A percentile compares a stretch with the other conserved stretches of the same genome.
Conservation (phyloP, 331 rosid genomes). For the Arachis monticola region DNA sequence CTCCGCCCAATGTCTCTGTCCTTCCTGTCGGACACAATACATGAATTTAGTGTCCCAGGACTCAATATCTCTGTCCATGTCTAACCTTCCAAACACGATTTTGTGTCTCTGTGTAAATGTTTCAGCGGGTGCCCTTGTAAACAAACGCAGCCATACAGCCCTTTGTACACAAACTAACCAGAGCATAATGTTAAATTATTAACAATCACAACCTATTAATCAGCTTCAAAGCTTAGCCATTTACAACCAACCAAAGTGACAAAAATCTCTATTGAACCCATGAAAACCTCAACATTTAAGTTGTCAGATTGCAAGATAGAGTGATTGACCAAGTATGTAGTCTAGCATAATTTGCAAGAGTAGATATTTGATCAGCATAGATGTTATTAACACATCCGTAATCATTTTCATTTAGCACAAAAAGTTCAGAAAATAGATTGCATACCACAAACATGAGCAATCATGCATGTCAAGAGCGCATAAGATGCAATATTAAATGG, state of each 20-base stretch:
- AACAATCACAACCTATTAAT: slow-evolving; percentile 1
- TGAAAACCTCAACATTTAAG: slow-evolving; percentile 3
- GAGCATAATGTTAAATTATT: background rate
- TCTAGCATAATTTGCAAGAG: background rate
- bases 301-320: background rate
- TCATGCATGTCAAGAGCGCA: slow-evolving; percentile 91
- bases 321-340: slow-evolving; percentile 16
- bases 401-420: slow-evolving; percentile 59
- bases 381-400: no score
- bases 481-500: slow-evolving; percentile 98
- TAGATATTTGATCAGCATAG: no score
- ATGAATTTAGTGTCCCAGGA: no score
- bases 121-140: no score
- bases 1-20: no score
- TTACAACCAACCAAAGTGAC: background rate
- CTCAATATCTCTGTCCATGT: no score
- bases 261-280: slow-evolving; percentile 4
- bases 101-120: no score
- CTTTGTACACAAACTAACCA: background rate
- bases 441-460: slow-evolving; percentile 79
- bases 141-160: background rate
- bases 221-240: slow-evolving; percentile 7
- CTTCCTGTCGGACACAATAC: no score
- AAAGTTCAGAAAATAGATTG: slow-evolving; percentile 39
- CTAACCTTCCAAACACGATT: no score